A percentile compares a stretch with the other conserved stretches of the same genome.
phyloP scores from a whole-genome alignment of 2,329 filamentous ascomycete genomes.

The Onygenales sp. region DNA sequence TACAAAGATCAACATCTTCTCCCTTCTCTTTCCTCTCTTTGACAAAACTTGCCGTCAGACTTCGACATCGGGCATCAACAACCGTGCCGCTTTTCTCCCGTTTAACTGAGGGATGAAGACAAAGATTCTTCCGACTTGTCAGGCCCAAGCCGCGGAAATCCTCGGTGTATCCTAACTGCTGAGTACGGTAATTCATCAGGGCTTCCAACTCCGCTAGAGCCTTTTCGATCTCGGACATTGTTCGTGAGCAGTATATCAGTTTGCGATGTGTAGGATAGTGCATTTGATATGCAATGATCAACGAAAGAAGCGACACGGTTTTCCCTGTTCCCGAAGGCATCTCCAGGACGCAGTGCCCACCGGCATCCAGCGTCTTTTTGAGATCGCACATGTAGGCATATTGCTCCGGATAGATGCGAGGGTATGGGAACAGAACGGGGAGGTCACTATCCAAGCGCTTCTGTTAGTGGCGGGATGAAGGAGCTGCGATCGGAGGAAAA shows the following conservation, averaged over 20 bases:
- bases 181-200: slow-evolving; percentile 86
- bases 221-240: slow-evolving; percentile 99
- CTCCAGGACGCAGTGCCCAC: slow-evolving; percentile 91
- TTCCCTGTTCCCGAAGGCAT: slow-evolving; percentile 99
- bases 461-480: slow-evolving; percentile 9
- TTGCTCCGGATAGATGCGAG: slow-evolving; percentile 64
- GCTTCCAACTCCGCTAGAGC: slow-evolving; percentile 83
- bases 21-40: slow-evolving; percentile 95
- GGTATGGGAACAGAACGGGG: slow-evolving; percentile 64
- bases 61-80: slow-evolving; percentile 92
- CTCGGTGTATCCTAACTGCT: slow-evolving; percentile 82
- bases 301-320: slow-evolving; percentile 85
- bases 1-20: slow-evolving; percentile 86
- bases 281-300: slow-evolving; percentile 95
- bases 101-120: slow-evolving; percentile 91
- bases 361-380: slow-evolving; percentile 81
- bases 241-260: slow-evolving; percentile 97
- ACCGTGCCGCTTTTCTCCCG: slow-evolving; percentile 89
- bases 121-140: slow-evolving; percentile 94
- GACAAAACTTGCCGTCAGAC: slow-evolving; percentile 90
- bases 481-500: not conserved
- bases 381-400: slow-evolving; percentile 78
- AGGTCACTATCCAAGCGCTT: slow-evolving; percentile 45
- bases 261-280: slow-evolving; percentile 89
- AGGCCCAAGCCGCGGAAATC: slow-evolving; percentile 88